These are phyloP conservation scores for Phytophthora kernoviae DNA, from an alignment of 352 stramenopile species.

Conservation along the genomic window DNA sequence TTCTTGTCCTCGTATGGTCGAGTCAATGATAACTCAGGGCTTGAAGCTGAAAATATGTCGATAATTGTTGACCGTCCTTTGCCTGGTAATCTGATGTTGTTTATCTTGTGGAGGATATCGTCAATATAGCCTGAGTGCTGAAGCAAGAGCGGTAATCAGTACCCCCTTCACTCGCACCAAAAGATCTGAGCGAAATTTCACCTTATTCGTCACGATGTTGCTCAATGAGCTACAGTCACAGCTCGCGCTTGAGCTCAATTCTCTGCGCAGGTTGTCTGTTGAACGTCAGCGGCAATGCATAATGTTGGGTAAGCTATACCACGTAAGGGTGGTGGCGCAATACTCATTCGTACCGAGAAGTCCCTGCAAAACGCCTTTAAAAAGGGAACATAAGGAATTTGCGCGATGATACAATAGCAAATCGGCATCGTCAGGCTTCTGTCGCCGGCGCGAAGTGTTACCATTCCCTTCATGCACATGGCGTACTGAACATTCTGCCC, in stretches of 20 bases:
- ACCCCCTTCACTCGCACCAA: not conserved
- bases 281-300: not conserved
- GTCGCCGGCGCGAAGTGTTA: conserved; percentile 23
- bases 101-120: conserved; percentile 31
- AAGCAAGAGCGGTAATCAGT: not conserved
- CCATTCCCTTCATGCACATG: conserved; percentile 51
- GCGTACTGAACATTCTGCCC: conserved; percentile 62
- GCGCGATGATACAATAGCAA: conserved; percentile 59
- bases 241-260: conserved; percentile 12
- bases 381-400: conserved; percentile 54
- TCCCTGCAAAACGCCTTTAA: conserved; percentile 33
- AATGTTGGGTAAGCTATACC: not conserved
- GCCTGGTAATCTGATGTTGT: conserved; percentile 20
- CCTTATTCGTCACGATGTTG: conserved; percentile 52
- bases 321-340: not conserved
- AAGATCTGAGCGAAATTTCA: conserved; percentile 6
- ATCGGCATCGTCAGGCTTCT: conserved; percentile 33
- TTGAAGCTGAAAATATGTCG: conserved; percentile 25
- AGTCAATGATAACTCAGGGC: conserved; percentile 24
- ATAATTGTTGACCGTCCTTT: conserved; percentile 20
- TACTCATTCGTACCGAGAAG: conserved; percentile 34
- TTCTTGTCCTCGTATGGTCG: conserved; percentile 39
- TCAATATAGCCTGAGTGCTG: conserved; percentile 51
- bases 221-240: conserved; percentile 11
- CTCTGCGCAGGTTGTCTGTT: conserved; percentile 28